Evolutionary conservation across 176 grass and related monocot genomes (phyloP).

Genomic region (Leersia perrieri): DNA sequence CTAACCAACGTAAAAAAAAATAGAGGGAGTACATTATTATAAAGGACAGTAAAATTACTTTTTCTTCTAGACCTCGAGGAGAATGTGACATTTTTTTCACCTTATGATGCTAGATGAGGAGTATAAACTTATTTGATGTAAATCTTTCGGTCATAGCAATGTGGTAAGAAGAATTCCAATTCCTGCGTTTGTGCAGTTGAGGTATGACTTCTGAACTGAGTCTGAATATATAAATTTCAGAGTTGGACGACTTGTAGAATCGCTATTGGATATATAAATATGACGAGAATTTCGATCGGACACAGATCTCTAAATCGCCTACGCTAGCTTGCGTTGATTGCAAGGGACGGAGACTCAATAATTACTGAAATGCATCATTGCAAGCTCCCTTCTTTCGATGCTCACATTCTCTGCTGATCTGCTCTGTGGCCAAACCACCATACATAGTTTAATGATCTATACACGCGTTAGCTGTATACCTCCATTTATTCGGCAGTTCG

Average conservation of each 20-base stretch:
- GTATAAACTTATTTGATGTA: not conserved
- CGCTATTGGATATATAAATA: not conserved
- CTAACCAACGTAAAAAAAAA: too few relatives aligned
- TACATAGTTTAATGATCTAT: not conserved
- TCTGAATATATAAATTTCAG: not conserved
- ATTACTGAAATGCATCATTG: slow-evolving; percentile 27
- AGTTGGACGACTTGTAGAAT: not conserved
- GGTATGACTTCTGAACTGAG: not conserved
- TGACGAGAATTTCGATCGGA: not conserved
- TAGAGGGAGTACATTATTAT: too few relatives aligned
- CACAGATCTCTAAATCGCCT: slow-evolving; percentile 26
- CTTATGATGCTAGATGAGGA: not conserved
- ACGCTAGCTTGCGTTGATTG: slow-evolving; percentile 13
- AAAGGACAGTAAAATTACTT: too few relatives aligned
- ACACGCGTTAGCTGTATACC: not conserved
- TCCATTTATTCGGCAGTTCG: not conserved
- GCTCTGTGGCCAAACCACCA: slow-evolving; percentile 6
- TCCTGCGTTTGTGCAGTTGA: not conserved
- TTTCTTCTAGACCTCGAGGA: not conserved
- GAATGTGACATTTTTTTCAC: not conserved
- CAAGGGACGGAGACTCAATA: slow-evolving; percentile 23
- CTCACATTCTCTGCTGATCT: not conserved
- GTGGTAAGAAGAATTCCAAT: not conserved
- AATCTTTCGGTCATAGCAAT: not conserved
- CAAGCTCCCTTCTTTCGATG: not conserved